Evolutionary conservation across 768 basidiomycete species (phyloP).

Genomic region (Boletus patriciae): DNA sequence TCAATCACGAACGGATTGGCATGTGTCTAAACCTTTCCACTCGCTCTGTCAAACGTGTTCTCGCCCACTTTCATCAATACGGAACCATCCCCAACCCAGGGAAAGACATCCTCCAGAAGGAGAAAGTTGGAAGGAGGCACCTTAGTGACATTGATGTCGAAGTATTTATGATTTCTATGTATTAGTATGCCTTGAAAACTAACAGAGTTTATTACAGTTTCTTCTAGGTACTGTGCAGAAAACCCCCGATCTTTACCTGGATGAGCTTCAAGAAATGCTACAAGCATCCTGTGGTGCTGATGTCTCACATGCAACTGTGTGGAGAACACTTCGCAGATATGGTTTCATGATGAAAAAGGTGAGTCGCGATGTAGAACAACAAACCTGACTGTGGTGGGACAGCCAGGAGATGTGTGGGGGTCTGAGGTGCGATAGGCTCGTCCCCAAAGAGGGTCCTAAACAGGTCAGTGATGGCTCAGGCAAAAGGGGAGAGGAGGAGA

Average conservation of each 20-base stretch:
- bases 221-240: not conserved
- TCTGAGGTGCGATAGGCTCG: no score
- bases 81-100: conserved; percentile 1
- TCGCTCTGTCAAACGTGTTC: not conserved
- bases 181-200: no score
- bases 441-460: no score
- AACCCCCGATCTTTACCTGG: not conserved
- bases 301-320: not conserved
- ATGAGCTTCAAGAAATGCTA: not conserved
- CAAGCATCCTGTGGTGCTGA: not conserved
- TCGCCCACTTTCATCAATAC: not conserved
- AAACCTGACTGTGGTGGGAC: no score
- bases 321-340: not conserved
- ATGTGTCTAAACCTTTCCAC: not conserved
- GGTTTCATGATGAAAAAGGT: conserved; percentile 1
- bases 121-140: not conserved
- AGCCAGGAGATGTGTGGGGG: no score
- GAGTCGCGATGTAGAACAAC: no score
- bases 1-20: not conserved
- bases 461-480: no score
- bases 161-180: not conserved
- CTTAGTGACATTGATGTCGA: not conserved
- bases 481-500: no score
- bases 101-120: not conserved
- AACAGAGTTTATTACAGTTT: not conserved